A percentile compares a stretch with the other conserved stretches of the same genome.
Conservation (phyloP, 2,329 filamentous ascomycete species). For the Epichloe coenophiala region DNA sequence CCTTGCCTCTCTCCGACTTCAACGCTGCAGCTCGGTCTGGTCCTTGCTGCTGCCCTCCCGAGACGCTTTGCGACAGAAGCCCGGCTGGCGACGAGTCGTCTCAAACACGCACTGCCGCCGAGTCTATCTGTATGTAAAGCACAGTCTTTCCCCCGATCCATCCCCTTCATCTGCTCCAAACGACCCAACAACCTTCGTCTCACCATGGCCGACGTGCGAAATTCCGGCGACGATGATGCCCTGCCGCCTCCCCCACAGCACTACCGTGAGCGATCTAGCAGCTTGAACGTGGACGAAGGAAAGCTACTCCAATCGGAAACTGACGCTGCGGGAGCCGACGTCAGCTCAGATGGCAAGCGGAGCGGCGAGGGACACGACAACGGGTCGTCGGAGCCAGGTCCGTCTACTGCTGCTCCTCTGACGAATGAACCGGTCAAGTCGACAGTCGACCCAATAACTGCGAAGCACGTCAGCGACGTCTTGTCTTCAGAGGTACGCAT, state of each 20-base stretch:
- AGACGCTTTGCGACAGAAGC: background rate
- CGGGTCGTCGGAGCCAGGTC: constrained; percentile 9
- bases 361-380: constrained; percentile 13
- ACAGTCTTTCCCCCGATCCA: background rate
- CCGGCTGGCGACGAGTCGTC: background rate
- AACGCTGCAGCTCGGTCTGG: too few species aligned
- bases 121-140: background rate
- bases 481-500: constrained; percentile 32
- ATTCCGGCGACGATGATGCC: constrained; percentile 18
- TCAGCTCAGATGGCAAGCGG: constrained; percentile 12
- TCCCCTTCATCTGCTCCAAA: constrained; percentile 4
- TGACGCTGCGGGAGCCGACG: constrained; percentile 13
- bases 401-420: constrained; percentile 6
- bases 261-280: constrained; percentile 18
- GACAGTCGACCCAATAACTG: constrained; percentile 16
- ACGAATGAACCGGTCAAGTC: constrained; percentile 6
- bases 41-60: background rate
- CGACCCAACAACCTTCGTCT: background rate
- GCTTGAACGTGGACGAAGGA: constrained; percentile 16
- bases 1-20: too few species aligned
- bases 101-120: background rate
- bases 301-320: constrained; percentile 14
- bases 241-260: constrained; percentile 16
- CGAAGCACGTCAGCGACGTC: constrained; percentile 33
- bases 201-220: constrained; percentile 19